A percentile compares a stretch with the other conserved stretches of the same genome.
These are phyloP conservation scores for Talaromyces borbonicus DNA, from an alignment of 495 filamentous ascomycete genomes.

Conservation along the genomic window DNA sequence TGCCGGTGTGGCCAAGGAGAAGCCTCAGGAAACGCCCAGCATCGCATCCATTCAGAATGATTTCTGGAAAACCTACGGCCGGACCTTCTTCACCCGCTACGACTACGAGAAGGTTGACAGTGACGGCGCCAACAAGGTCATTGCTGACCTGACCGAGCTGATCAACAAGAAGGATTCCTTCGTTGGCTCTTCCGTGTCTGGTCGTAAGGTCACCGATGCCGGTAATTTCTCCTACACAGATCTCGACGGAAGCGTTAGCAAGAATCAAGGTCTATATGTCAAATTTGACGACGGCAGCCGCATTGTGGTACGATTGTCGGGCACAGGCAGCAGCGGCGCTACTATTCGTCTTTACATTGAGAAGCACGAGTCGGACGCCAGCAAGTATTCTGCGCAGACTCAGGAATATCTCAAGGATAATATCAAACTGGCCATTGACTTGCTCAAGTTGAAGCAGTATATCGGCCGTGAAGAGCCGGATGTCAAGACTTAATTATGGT, in stretches of 20 bases:
- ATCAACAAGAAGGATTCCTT: slow-evolving; percentile 66
- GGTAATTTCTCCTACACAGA: slow-evolving; percentile 97
- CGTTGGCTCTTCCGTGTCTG: slow-evolving; percentile 68
- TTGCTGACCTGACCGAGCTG: slow-evolving; percentile 59
- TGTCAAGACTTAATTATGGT: slow-evolving; percentile 67
- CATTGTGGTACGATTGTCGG: slow-evolving; percentile 87
- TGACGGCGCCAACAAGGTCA: slow-evolving; percentile 80
- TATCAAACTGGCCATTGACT: slow-evolving; percentile 67
- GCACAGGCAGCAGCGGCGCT: slow-evolving; percentile 87
- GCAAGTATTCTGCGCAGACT: slow-evolving; percentile 64
- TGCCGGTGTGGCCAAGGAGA: slow-evolving; percentile 78
- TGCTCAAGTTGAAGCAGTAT: slow-evolving; percentile 84
- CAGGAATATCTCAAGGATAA: slow-evolving; percentile 93
- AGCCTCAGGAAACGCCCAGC: slow-evolving; percentile 63
- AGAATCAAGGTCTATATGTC: slow-evolving; percentile 92
- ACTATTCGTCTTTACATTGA: slow-evolving; percentile 96
- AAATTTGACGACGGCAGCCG: slow-evolving; percentile 92
- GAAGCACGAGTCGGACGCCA: slow-evolving; percentile 71
- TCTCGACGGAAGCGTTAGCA: slow-evolving; percentile 86
- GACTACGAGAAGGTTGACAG: slow-evolving; percentile 94
- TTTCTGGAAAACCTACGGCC: slow-evolving; percentile 94
- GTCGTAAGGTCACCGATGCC: slow-evolving; percentile 75
- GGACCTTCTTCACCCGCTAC: slow-evolving; percentile 98
- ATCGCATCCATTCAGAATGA: slow-evolving; percentile 93
- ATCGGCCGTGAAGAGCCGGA: slow-evolving; percentile 85